Conservation (phyloP, 73 alveolate species). For the Loxodes magnus region DNA sequence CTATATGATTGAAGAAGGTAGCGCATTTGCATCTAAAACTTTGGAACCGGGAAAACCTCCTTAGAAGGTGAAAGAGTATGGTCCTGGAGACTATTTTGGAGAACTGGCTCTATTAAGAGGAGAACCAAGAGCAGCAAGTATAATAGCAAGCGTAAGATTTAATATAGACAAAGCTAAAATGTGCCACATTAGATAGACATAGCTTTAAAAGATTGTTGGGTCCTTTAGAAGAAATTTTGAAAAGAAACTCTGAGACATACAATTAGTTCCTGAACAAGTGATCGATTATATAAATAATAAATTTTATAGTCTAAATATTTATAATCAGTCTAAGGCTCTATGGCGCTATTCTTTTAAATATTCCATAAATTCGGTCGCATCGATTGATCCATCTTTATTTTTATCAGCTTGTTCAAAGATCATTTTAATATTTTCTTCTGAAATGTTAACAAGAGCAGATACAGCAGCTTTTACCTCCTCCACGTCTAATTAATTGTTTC, state of each 20-base stretch:
- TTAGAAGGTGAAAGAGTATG: slow-evolving; percentile 18
- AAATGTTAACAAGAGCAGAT: too few relatives aligned
- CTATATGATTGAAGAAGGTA: slow-evolving; percentile 92
- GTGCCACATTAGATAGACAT: slow-evolving; percentile 11
- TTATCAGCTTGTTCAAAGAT: too few relatives aligned
- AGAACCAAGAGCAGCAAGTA: slow-evolving; percentile 52
- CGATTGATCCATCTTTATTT: too few relatives aligned
- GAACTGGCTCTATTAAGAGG: slow-evolving; percentile 43
- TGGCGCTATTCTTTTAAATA: too few relatives aligned
- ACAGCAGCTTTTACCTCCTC: too few relatives aligned
- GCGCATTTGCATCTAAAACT: slow-evolving; percentile 68
- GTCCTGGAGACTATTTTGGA: slow-evolving; percentile 56
- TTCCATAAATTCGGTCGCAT: too few relatives aligned
- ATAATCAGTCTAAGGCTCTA: too few relatives aligned
- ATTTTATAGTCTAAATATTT: too few relatives aligned
- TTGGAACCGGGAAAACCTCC: slow-evolving; percentile 10
- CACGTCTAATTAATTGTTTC: too few relatives aligned
- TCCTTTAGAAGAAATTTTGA: slow-evolving; percentile 17
- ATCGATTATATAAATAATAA: too few relatives aligned
- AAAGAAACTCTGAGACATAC: slow-evolving; percentile 15
- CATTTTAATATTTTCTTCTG: too few relatives aligned
- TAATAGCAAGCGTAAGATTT: slow-evolving; percentile 40
- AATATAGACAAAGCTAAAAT: not conserved
- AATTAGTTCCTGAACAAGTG: too few relatives aligned
- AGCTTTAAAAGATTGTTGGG: slow-evolving; percentile 24